phyloP scores from a whole-genome alignment of 805 yeast species.

The Starmera amethionina region DNA sequence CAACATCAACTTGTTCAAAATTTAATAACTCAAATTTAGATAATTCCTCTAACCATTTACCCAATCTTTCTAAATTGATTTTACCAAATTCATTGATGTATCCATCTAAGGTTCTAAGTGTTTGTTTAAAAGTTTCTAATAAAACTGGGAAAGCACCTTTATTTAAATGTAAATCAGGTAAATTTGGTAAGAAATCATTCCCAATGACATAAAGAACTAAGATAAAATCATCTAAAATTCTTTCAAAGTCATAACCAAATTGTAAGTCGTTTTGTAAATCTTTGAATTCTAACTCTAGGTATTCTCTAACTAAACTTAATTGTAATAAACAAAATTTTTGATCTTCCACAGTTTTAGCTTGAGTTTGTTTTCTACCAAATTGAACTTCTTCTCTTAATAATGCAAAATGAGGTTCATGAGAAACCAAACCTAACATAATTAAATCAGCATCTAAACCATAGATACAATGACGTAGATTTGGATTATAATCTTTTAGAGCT shows the following conservation, averaged over 20 bases:
- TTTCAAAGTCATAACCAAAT: constrained; percentile 75
- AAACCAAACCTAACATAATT: constrained; percentile 83
- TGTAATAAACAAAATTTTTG: constrained; percentile 81
- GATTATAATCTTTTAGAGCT: constrained; percentile 62
- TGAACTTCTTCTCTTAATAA: constrained; percentile 90
- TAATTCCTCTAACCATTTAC: constrained; percentile 64
- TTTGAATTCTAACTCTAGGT: constrained; percentile 74
- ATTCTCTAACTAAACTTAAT: constrained; percentile 81
- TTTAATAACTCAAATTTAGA: constrained; percentile 76
- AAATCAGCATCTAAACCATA: constrained; percentile 96
- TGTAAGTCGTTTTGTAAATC: constrained; percentile 54
- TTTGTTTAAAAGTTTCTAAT: constrained; percentile 77
- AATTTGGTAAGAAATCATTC: constrained; percentile 93
- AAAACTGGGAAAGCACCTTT: constrained; percentile 96
- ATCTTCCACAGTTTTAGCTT: constrained; percentile 46
- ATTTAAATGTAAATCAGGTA: constrained; percentile 87
- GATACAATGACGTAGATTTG: constrained; percentile 84
- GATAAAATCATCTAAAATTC: constrained; percentile 85
- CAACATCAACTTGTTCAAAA: constrained; percentile 76
- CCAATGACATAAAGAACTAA: constrained; percentile 91
- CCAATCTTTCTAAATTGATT: constrained; percentile 66
- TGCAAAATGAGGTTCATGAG: constrained; percentile 95
- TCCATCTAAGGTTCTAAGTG: constrained; percentile 66
- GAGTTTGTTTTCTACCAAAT: constrained; percentile 50
- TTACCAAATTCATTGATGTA: constrained; percentile 78